Evolutionary conservation across 1,284 basidiomycete species (phyloP), one percentile per base, ranked within the genome.

Genomic region (Ceratobasidium sp.): DNA sequence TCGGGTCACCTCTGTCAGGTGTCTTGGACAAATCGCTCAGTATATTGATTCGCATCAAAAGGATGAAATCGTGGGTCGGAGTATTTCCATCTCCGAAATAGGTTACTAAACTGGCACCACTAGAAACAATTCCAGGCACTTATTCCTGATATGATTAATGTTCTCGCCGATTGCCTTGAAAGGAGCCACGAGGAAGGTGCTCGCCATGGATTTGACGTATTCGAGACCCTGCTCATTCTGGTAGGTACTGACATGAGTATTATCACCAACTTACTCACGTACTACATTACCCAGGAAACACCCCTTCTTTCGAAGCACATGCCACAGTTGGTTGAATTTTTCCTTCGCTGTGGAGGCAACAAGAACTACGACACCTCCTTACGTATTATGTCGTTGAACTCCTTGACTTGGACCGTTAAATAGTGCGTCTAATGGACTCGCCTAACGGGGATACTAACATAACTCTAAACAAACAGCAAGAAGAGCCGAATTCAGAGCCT

Each of bases 361-460:
- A 84, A 84, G 72, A 81, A 83, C 23, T 88, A 90, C 75, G 92
- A 95, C 56, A 81, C 83, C 71, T 91, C 91, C 57, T 85, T 98
- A 71, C 90, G 97, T 71, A 86, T 95, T 72, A 91, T 97, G 77
- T 89, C 92, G 27, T 85, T 99, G 69, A 99, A 98, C 77, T 92
- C 93, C 21, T 85, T 99, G 36, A 91, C 94, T 76, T 99, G 96
- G 96, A 94, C 90, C 56, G 89, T 97, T 70, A 90, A 92, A 81
- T 96, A 96, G 91, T 88, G 75, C 71, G 82, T 78, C 23, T 44
- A 29, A 33, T 33, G 23, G n/a, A 71, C 47, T 13, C 30, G 16
- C 16, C 16, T 4, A 21, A n/a, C 5, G 6, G 6, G 6, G 4
- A 57, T 50, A 71, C 56, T 25, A 30, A 72, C 25, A 47, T 11